Conservation (phyloP, 495 filamentous ascomycete genomes). For the Neurospora africana region DNA sequence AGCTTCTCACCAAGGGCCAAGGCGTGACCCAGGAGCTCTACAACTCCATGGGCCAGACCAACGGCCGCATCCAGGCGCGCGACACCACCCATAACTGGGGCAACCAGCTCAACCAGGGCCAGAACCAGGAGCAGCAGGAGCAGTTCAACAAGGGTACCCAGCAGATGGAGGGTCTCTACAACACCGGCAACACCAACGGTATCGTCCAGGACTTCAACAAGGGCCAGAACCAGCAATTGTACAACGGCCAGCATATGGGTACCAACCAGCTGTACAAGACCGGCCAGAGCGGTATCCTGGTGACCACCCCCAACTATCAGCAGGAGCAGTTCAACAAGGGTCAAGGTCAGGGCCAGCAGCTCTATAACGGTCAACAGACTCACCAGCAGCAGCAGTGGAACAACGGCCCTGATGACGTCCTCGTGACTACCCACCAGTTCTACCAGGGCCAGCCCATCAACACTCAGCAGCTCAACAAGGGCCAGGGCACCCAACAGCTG, state of each 20-base stretch:
- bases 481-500: neutral
- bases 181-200: neutral
- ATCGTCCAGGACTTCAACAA: neutral
- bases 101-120: neutral
- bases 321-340: neutral
- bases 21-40: neutral
- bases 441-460: neutral
- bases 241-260: neutral
- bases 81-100: neutral
- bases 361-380: neutral
- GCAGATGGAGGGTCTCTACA: neutral
- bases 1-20: neutral
- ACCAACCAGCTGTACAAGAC: neutral
- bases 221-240: neutral
- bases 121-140: neutral
- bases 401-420: neutral
- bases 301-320: neutral
- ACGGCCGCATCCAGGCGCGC: neutral
- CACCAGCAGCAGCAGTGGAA: neutral
- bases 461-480: neutral
- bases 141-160: neutral
- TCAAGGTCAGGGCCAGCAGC: neutral
- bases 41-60: neutral
- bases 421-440: neutral
- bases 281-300: neutral